Conservation (phyloP, 352 stramenopile species). For the Aphanomyces euteiches region DNA sequence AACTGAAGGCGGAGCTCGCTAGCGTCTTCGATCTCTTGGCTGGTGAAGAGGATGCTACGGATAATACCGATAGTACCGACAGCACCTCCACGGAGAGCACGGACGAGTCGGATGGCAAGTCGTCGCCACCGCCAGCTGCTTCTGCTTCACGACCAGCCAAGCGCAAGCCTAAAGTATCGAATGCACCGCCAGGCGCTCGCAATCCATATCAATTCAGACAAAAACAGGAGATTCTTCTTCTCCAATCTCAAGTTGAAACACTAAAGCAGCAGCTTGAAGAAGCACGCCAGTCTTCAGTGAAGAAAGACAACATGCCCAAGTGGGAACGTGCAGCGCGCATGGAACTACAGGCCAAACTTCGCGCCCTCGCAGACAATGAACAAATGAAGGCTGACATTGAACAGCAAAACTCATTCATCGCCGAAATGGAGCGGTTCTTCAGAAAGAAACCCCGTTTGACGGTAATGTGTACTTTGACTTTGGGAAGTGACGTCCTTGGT, state of each 20-base stretch:
- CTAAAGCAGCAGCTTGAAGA: background rate
- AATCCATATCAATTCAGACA: conserved; percentile 24
- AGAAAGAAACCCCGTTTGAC: conserved; percentile 7
- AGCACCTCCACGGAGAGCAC: background rate
- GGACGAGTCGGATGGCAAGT: background rate
- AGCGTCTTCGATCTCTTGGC: conserved; percentile 19
- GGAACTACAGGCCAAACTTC: conserved; percentile 15
- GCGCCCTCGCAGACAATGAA: conserved; percentile 7
- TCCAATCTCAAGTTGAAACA: conserved; percentile 7
- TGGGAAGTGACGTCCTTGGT: background rate
- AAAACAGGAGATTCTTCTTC: conserved; percentile 20
- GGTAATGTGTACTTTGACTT: background rate
- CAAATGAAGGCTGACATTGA: conserved; percentile 10
- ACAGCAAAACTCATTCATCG: conserved; percentile 10
- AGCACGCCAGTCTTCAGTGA: background rate
- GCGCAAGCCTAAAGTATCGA: conserved; percentile 15
- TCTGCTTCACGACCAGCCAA: background rate
- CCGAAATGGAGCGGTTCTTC: conserved; percentile 5
- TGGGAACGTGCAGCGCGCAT: conserved; percentile 1
- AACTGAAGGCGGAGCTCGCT: conserved; percentile 17
- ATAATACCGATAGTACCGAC: background rate
- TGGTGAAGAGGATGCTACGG: background rate
- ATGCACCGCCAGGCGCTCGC: background rate
- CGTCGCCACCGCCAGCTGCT: background rate
- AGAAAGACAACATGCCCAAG: background rate